Base-by-base conservation (phyloP, 78 protist genomes). In the Chrysochromulina tobinii region DNA sequence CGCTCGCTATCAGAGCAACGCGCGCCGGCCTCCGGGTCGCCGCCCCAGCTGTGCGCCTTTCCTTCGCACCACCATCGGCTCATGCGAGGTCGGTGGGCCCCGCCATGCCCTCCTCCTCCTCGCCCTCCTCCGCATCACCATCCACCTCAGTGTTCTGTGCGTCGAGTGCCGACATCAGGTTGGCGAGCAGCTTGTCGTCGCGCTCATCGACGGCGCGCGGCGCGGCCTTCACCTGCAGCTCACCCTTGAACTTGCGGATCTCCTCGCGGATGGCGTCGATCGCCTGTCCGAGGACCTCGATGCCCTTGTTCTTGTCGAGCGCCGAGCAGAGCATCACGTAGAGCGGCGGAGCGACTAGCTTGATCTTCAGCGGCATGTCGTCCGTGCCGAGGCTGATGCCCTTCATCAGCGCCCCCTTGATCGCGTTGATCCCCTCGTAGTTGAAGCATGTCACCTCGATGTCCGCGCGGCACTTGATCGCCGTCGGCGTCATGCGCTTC, bases 361-460 rank as follows among this genome's bases (percentile, higher is more conserved):
- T 38, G 55, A 88, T 54, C 61, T 68, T 66, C 23, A 88, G 5
- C n/a, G 91, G 91, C 61, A 68, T 1, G 14, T 88, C 91, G 21
- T 12, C 91, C 20, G 68, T 88, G 23, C 83, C 55, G 50, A 48
- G 18, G 4, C n/a, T n/a, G 59, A 96, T 95, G 38, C 98, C 98
- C 12, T 94, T 95, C 51, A 21, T 4, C 64, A 99, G 95, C 7
- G 99, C 97, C 1, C 53, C 75, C 90, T 96, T 96, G 91, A 99
- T 95, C 6, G 99, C 99, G 15, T 98, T 98, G 84, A 99, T 95
- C 61, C 99, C 99, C 89, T 95, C 99, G 89, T 93, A 93, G 23
- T 92, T 87, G 90, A 94, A 97, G 97, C 99, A 98, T 21, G 98
- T 89, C 48, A 97, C 95, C n/a, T 95, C 96, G n/a, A 97, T 59